Evolutionary conservation across 73 alveolate genomes (phyloP).

Genomic region (Paramecium tetraurelia): DNA sequence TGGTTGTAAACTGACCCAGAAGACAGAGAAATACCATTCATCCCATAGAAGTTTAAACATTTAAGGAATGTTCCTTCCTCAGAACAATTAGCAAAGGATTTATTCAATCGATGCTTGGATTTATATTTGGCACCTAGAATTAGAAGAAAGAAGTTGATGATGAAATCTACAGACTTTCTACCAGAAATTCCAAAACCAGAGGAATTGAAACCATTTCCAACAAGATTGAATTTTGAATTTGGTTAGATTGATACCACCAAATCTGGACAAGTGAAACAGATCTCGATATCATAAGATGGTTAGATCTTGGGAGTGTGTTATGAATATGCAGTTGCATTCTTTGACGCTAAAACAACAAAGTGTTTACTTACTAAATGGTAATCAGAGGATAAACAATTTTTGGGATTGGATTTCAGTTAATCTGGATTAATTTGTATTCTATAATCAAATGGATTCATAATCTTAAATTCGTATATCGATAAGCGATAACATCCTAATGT

Average conservation of each 20-base stretch:
- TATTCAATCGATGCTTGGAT: constrained; percentile 95
- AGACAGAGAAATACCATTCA: constrained; percentile 77
- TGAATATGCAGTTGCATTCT: constrained; percentile 52
- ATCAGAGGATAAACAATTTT: neutral
- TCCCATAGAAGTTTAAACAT: constrained; percentile 76
- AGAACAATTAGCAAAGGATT: constrained; percentile 88
- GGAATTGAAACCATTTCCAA: constrained; percentile 96
- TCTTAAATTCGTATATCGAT: neutral
- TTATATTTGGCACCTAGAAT: constrained; percentile 94
- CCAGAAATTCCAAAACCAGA: constrained; percentile 98
- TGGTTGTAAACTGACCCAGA: constrained; percentile 76
- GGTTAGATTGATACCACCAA: constrained; percentile 74
- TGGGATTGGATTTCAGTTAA: neutral
- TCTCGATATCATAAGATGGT: constrained; percentile 53
- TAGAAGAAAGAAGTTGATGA: constrained; percentile 86
- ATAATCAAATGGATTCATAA: constrained; percentile 34
- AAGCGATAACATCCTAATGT: constrained; percentile 49
- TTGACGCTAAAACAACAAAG: neutral
- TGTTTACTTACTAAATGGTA: neutral
- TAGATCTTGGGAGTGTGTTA: constrained; percentile 64
- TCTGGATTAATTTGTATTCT: neutral
- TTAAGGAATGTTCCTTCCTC: constrained; percentile 95
- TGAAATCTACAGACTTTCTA: constrained; percentile 86
- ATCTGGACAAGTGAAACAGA: constrained; percentile 34
- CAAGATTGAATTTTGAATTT: constrained; percentile 78